Base-by-base conservation (phyloP, 176 grass and related monocot species). In the Saccharum spontaneum region DNA sequence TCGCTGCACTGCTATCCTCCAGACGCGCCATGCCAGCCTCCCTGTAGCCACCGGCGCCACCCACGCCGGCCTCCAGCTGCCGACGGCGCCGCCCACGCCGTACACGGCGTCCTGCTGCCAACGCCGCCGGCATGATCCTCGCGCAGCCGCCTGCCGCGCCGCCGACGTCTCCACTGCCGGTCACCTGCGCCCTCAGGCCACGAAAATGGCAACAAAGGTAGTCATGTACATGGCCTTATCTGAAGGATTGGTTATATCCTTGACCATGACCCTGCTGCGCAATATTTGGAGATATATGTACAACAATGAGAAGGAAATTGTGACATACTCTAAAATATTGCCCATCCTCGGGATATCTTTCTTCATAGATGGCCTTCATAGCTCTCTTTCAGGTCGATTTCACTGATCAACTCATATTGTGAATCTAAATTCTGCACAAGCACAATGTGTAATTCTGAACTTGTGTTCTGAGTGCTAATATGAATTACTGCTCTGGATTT, bases 181-280 rank as follows among this genome's bases (percentile, higher is more conserved):
- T n/a, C n/a, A n/a, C n/a, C n/a, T n/a, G n/a, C n/a, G n/a, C n/a
- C n/a, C 41, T 73, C 12, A 73, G 70, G 70, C 70, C 1, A 41
- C 41, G 0, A 73, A 73, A 22, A 16, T 73, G 70, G 70, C 70
- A 16, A 28, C n/a, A 15, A 28, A 43, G n/a, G 70, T 73, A 28
- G 41, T 73, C 41, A 8, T 73, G 70, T 73, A 43, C 41, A 45
- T 73, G n/a, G 70, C 70, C 10, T 28, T 73, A 4, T 16, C 70
- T 16, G 13, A 43, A 73, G 70, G 70, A 7, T 1, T 45, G 5
- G 12, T 73, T 15, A 23, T 73, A 24, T 45, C 70, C n/a, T 46
- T 73, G 70, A 23, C 70, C 20, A 73, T 73, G 70, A 26, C n/a
- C 41, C 70, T 73, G 70, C 41, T 73, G 4, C 40, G 70, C 70